phyloP scores from a whole-genome alignment of 73 alveolate species.

The Blepharisma stoltei region DNA sequence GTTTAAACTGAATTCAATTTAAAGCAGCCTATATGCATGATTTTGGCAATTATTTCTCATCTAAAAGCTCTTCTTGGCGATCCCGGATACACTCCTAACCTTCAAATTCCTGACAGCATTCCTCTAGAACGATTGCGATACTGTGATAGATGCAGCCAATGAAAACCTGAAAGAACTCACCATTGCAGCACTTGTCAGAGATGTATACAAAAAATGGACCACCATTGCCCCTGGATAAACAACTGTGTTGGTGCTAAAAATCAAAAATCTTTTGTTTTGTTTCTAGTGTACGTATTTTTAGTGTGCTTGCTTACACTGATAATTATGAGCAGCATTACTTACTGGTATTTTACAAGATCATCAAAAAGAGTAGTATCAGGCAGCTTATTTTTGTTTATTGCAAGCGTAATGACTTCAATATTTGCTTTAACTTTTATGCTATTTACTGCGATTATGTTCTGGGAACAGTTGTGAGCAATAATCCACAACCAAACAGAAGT shows the following conservation, averaged over 20 bases:
- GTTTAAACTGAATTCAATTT: no score
- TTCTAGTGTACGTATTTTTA: constrained; percentile 52
- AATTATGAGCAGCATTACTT: background rate
- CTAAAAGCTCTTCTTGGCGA: constrained; percentile 26
- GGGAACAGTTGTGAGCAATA: background rate
- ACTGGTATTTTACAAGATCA: no score
- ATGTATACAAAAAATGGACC: constrained; percentile 74
- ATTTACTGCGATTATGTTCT: background rate
- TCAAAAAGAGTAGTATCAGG: background rate
- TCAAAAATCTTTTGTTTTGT: constrained; percentile 66
- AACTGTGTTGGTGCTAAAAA: constrained; percentile 78
- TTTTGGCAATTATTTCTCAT: constrained; percentile 9
- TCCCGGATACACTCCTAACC: constrained; percentile 22
- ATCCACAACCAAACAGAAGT: constrained; percentile 17
- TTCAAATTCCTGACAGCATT: background rate
- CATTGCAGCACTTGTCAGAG: constrained; percentile 71
- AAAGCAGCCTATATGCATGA: no score
- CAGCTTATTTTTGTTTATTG: background rate
- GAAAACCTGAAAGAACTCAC: constrained; percentile 78
- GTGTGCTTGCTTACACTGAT: background rate
- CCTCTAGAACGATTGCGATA: background rate
- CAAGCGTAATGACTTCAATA: background rate
- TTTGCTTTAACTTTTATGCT: background rate
- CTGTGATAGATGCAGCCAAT: constrained; percentile 62
- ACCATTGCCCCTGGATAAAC: constrained; percentile 85